These are phyloP conservation scores for Annona cherimola DNA, from an alignment of 164 flowering plant species.

Conservation along the genomic window DNA sequence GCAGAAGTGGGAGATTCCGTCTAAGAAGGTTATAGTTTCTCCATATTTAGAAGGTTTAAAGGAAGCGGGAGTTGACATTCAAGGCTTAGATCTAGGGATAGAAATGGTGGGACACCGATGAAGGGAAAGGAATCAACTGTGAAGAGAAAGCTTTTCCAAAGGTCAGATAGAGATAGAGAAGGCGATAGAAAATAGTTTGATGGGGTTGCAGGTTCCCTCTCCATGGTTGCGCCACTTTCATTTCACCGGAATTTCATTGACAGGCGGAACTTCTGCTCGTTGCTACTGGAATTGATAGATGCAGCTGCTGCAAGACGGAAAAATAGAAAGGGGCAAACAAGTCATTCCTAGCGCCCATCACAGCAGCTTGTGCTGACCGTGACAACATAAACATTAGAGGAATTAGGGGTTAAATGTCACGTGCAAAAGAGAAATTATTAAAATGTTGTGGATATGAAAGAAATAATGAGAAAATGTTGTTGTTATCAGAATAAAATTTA, in stretches of 20 bases:
- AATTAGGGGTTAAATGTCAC: no score
- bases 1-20: slow-evolving; percentile 4
- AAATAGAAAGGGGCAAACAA: slow-evolving; percentile 28
- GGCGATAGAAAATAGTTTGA: slow-evolving; percentile 21
- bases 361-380: no score
- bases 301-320: slow-evolving; percentile 34
- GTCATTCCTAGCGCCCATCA: neutral
- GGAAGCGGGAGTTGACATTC: slow-evolving; percentile 39
- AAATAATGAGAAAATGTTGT: no score
- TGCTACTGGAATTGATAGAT: slow-evolving; percentile 66
- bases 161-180: slow-evolving; percentile 10
- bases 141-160: no score
- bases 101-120: slow-evolving; percentile 3
- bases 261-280: slow-evolving; percentile 57
- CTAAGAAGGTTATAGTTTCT: slow-evolving; percentile 7
- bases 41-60: slow-evolving; percentile 27
- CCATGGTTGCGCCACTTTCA: neutral
- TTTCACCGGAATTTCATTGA: slow-evolving; percentile 31
- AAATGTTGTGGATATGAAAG: no score
- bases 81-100: slow-evolving; percentile 40
- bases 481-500: no score
- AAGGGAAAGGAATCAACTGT: slow-evolving; percentile 16
- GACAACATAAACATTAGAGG: no score
- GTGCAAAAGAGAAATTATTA: no score
- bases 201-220: slow-evolving; percentile 18